Base-by-base conservation (phyloP, 805 yeast species). In the Candida krabiensis region DNA sequence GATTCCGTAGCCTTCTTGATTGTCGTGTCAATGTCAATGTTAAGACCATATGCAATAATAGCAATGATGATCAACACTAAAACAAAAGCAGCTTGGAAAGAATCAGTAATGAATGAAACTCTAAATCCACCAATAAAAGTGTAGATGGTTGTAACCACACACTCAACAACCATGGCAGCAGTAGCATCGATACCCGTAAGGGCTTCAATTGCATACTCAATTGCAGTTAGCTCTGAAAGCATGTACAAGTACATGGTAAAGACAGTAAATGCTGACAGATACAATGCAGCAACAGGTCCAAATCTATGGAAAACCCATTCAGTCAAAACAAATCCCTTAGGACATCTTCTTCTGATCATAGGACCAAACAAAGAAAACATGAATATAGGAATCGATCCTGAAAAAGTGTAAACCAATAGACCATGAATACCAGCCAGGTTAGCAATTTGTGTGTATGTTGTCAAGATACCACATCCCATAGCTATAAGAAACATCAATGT, bases 241-340 rank as follows among this genome's bases (percentile, higher is more conserved):
- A 88, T 83, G 60, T 82, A 89, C 50, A 90, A 69, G 56, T 80
- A 87, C 74, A 90, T 75, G 7, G 96, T 89, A 47, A 90, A 70
- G 37, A 90, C 75, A 1, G 96, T 87, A 61, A 89, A 86, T 31
- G 79, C 79, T 11, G 95, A 82, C 31, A 90, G 63, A 50, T 87
- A 86, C 48, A 87, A 65, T 1, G 87, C 84, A 3, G 95, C 71
- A 12, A 82, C 63, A 4, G 70, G 57, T 2, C 96, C 97, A 58
- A 73, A 90, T 50, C 96, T 69, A 32, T 77, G 77, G 55, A 86
- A 76, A n/a, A 87, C 91, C 97, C 97, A 90, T 58, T 90, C 96
- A 4, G 96, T 88, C 50, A 90, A 66, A 19, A 90, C 89, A 59
- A 90, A 90, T 3, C 96, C 97, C 7, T 86, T 78, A 0, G 97